Conservation (phyloP, 306 rosid genomes). For the Urtica urens region DNA sequence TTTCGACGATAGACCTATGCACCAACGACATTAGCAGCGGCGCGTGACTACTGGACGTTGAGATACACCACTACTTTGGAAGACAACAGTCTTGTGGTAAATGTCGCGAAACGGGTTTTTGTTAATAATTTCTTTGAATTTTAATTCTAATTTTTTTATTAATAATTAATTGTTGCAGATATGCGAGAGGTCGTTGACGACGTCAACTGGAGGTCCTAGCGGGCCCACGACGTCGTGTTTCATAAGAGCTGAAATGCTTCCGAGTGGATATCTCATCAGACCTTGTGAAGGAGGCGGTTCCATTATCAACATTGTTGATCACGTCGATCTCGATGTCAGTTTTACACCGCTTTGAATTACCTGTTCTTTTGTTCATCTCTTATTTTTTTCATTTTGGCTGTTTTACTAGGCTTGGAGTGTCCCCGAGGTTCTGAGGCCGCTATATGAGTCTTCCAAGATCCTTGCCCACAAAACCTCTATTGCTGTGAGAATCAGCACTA, state of each 20-base stretch:
- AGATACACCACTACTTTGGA: conserved; percentile 81
- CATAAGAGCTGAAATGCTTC: conserved; percentile 85
- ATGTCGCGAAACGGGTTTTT: no score
- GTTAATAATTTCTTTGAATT: not conserved
- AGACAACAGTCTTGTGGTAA: conserved; percentile 99
- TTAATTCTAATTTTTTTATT: not conserved
- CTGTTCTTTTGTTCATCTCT: not conserved
- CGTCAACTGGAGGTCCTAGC: conserved; percentile 74
- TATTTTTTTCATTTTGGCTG: not conserved
- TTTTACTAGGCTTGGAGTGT: conserved; percentile 80
- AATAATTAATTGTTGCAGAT: conserved; percentile 34
- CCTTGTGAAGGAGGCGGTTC: conserved; percentile 98
- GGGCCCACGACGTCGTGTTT: conserved; percentile 76
- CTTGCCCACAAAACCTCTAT: conserved; percentile 84
- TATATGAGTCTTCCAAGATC: conserved; percentile 83
- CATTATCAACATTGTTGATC: conserved; percentile 91
- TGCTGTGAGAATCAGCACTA: conserved; percentile 41
- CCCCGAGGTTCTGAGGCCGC: conserved; percentile 93
- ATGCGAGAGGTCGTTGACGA: conserved; percentile 80
- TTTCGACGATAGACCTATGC: conserved; percentile 94
- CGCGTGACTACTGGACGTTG: conserved; percentile 90
- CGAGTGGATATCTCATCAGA: conserved; percentile 84
- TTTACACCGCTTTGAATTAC: not conserved
- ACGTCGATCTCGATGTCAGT: conserved; percentile 78
- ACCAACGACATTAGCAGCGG: conserved; percentile 92